Evolutionary conservation across 2,329 filamentous ascomycete genomes (phyloP), one percentile per base, ranked within the genome.

Genomic region (Sphaerulina populicola): DNA sequence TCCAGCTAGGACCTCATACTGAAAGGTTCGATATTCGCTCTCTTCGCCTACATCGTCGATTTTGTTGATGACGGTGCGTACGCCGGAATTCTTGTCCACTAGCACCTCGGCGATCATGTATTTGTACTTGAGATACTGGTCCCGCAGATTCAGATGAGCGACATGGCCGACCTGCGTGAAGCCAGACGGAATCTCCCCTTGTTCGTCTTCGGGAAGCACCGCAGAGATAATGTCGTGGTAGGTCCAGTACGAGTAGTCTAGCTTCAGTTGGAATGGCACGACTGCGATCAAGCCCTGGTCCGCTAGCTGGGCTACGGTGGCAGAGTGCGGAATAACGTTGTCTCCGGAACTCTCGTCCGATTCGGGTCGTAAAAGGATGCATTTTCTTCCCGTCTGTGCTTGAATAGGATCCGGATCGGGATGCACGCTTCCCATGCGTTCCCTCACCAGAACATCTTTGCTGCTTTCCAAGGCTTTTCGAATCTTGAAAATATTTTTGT

Each of bases 41-140:
- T 87, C 83, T 18, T 80, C 79, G 52, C 93, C 93, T 7, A 98
- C 91, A 55, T 88, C 83, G 69, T 94, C 85, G 39, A 85, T 79
- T 71, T 98, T 98, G 77, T 96, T 96, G 72, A 98, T 96, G 60
- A 98, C 90, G 0, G 93, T 98, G 53, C 76, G 78, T 54, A 96
- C 80, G 41, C 72, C 73, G 8, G 82, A 78, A 69, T 94, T 95
- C 72, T 98, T 98, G 73, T 97, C 93, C 47, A 88, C 72, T 15
- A 98, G 74, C 2, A 97, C 83, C 62, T 91, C 76, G 0, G 86
- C 93, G 44, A 97, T 90, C 38, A 97, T 68, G 58, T 85, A 69
- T 69, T 93, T 95, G 74, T 94, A 95, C 0, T 86, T 88, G 9
- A 88, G 73, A 64, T 89, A 96, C 57, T 83, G 79, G 15, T 86